Conservation (phyloP, 306 rosid species). For the Corylus avellana region DNA sequence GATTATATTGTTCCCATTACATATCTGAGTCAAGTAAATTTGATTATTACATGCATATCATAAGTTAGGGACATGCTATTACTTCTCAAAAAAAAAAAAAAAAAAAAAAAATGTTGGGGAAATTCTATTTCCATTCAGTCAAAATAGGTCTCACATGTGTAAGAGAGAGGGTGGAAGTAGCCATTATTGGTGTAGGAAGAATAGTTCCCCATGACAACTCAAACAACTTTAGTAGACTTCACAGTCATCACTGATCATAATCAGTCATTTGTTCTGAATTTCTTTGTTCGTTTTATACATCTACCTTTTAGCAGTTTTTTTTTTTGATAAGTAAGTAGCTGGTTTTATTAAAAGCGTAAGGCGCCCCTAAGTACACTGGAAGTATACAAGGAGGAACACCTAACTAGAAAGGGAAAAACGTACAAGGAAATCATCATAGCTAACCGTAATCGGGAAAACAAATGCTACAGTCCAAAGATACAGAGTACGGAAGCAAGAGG, state of each 20-base stretch:
- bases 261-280: not conserved
- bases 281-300: not conserved
- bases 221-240: not conserved
- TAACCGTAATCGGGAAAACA: too few species aligned
- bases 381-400: too few species aligned
- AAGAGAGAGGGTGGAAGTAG: not conserved
- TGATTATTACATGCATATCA: not conserved
- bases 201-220: not conserved
- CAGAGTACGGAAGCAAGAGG: too few species aligned
- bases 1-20: too few species aligned
- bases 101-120: not conserved
- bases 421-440: too few species aligned
- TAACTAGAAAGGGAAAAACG: too few species aligned
- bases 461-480: too few species aligned
- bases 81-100: too few species aligned
- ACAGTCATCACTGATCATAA: not conserved
- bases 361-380: too few species aligned
- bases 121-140: not conserved
- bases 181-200: not conserved
- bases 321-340: too few species aligned
- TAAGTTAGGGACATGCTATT: not conserved
- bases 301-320: conserved; percentile 10
- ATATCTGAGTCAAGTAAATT: not conserved
- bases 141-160: not conserved
- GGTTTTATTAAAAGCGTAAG: too few species aligned